phyloP scores from a whole-genome alignment of 169 alveolate genomes.

The Plasmodium gaboni region DNA sequence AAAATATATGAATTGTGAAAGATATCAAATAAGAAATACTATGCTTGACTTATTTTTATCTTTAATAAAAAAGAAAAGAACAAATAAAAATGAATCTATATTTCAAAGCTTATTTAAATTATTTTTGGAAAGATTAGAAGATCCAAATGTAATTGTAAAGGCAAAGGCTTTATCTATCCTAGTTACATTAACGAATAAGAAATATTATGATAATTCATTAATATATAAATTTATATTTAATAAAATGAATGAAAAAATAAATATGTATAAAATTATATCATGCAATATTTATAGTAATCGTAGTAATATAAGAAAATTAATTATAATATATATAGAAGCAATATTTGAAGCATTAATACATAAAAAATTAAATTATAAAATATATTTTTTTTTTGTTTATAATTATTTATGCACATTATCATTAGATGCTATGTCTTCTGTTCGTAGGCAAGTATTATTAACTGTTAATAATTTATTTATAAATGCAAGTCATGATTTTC shows the following conservation, averaged over 20 bases:
- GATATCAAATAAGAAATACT: slow-evolving; percentile 40
- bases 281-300: slow-evolving; percentile 35
- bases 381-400: slow-evolving; percentile 36
- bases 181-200: slow-evolving; percentile 33
- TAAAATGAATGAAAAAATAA: slow-evolving; percentile 63
- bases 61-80: slow-evolving; percentile 55
- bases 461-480: slow-evolving; percentile 59
- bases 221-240: slow-evolving; percentile 54
- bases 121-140: slow-evolving; percentile 69
- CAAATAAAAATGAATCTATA: slow-evolving; percentile 56
- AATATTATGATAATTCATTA: slow-evolving; percentile 39
- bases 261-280: slow-evolving; percentile 64
- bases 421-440: slow-evolving; percentile 59
- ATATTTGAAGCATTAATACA: slow-evolving; percentile 50
- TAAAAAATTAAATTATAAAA: slow-evolving; percentile 42
- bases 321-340: slow-evolving; percentile 66
- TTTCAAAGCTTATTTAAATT: slow-evolving; percentile 38
- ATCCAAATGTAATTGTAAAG: slow-evolving; percentile 44
- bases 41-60: slow-evolving; percentile 48
- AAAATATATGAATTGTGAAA: slow-evolving; percentile 65
- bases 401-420: slow-evolving; percentile 51
- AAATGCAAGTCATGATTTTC: slow-evolving; percentile 14
- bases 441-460: slow-evolving; percentile 54
- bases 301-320: slow-evolving; percentile 60
- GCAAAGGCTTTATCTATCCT: slow-evolving; percentile 64